Conservation (phyloP, 208 protist genomes). For the Blastocrithidia nonstop region DNA sequence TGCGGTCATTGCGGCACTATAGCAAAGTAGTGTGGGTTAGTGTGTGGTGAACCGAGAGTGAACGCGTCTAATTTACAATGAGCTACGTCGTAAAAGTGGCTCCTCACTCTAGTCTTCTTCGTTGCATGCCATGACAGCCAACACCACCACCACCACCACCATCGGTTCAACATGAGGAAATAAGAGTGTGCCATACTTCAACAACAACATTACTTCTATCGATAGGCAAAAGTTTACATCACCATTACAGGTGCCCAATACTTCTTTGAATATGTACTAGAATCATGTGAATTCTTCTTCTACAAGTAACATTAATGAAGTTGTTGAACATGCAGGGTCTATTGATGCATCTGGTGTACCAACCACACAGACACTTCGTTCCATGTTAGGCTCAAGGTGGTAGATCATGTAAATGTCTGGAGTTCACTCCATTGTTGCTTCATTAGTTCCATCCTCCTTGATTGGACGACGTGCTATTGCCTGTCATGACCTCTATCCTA, state of each 20-base stretch:
- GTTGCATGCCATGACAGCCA: neutral
- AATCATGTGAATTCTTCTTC: neutral
- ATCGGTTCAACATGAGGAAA: neutral
- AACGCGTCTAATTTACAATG: slow-evolving; percentile 21
- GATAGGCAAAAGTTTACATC: too few species aligned
- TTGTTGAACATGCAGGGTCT: neutral
- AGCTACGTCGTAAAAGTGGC: slow-evolving; percentile 17
- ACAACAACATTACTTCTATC: neutral
- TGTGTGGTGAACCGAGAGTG: slow-evolving; percentile 61
- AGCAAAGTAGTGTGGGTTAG: slow-evolving; percentile 45
- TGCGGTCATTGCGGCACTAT: slow-evolving; percentile 28
- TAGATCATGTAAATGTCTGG: slow-evolving; percentile 24
- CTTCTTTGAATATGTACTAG: too few species aligned
- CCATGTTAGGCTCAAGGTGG: slow-evolving; percentile 33
- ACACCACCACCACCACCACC: neutral
- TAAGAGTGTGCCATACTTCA: neutral
- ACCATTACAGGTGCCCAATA: too few species aligned
- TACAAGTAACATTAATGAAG: neutral
- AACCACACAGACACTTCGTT: too few species aligned
- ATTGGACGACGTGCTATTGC: slow-evolving; percentile 44
- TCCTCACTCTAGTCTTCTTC: too few species aligned
- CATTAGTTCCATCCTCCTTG: slow-evolving; percentile 42
- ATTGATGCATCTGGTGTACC: slow-evolving; percentile 4
- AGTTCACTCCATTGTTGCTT: slow-evolving; percentile 18
- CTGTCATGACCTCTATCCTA: slow-evolving; percentile 20